phyloP scores from a whole-genome alignment of 805 yeast species.

The Zygosaccharomyces bisporus region DNA sequence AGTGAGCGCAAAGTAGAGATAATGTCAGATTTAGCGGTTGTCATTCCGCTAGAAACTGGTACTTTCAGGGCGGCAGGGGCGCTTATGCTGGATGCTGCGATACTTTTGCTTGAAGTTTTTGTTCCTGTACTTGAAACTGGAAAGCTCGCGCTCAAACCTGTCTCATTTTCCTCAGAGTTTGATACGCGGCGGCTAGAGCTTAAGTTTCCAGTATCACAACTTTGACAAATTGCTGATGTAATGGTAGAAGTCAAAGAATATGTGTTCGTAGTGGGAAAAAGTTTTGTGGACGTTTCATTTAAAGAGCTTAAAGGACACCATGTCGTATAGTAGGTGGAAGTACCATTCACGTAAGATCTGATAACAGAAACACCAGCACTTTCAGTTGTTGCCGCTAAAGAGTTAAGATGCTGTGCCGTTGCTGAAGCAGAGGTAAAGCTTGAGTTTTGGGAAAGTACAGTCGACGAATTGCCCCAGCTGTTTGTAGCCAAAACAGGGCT shows the following conservation, averaged over 20 bases:
- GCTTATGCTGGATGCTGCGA: background rate
- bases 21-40: background rate
- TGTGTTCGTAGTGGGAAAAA: background rate
- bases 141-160: background rate
- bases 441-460: slow-evolving; percentile 2
- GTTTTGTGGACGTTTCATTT: slow-evolving; percentile 1
- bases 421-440: no score
- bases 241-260: background rate
- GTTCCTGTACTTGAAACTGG: background rate
- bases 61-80: no score
- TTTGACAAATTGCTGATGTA: slow-evolving; percentile 11
- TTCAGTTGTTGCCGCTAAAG: slow-evolving; percentile 23
- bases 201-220: background rate
- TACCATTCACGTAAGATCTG: slow-evolving; percentile 27
- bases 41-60: no score
- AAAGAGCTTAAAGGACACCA: slow-evolving; percentile 24
- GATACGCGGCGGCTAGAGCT: background rate
- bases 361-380: no score
- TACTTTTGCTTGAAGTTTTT: no score
- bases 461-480: slow-evolving; percentile 3
- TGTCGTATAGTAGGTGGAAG: slow-evolving; percentile 29
- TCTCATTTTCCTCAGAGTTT: background rate
- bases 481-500: background rate
- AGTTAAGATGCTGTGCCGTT: no score
- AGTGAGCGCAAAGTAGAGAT: background rate